A percentile compares a stretch with the other conserved stretches of the same genome.
Evolutionary conservation across 1,284 basidiomycete genomes (phyloP).

Genomic region (Gymnopus androsaceus): DNA sequence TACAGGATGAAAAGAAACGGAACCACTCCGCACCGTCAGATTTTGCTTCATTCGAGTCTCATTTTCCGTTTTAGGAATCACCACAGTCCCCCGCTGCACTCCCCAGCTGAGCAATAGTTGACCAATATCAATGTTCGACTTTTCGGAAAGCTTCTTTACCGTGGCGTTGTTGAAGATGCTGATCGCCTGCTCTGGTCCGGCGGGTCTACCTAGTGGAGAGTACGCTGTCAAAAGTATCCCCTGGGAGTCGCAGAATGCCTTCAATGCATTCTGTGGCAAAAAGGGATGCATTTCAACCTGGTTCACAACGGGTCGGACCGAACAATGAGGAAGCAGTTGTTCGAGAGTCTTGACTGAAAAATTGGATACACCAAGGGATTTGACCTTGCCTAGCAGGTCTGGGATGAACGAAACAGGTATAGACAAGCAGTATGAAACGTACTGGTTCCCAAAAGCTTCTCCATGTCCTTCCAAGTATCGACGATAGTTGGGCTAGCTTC

Average conservation of each 20-base stretch:
- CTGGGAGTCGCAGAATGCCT: slow-evolving; percentile 54
- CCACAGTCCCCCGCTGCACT: slow-evolving; percentile 40
- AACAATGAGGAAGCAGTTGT: slow-evolving; percentile 32
- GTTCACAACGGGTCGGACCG: slow-evolving; percentile 6
- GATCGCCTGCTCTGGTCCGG: neutral
- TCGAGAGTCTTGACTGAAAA: slow-evolving; percentile 59
- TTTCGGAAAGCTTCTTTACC: slow-evolving; percentile 48
- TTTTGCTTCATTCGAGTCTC: slow-evolving; percentile 49
- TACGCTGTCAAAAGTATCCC: slow-evolving; percentile 71
- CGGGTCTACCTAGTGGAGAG: slow-evolving; percentile 54
- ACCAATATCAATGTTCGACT: slow-evolving; percentile 44
- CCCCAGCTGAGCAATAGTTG: slow-evolving; percentile 56
- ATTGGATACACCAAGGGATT: slow-evolving; percentile 69
- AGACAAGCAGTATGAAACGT: neutral
- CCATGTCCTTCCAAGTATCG: slow-evolving; percentile 59
- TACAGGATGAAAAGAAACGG: neutral
- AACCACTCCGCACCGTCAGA: slow-evolving; percentile 34
- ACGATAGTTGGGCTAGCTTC: slow-evolving; percentile 52
- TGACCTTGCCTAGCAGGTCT: slow-evolving; percentile 51
- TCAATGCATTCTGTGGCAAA: slow-evolving; percentile 55
- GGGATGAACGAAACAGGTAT: too few relatives aligned
- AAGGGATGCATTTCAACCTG: slow-evolving; percentile 66
- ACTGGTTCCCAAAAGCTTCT: slow-evolving; percentile 46
- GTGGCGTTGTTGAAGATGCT: slow-evolving; percentile 20
- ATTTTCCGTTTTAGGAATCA: slow-evolving; percentile 52